Evolutionary conservation across 441 rosid genomes (phyloP), one percentile per base, ranked within the genome.

Genomic region (Iberis amara): DNA sequence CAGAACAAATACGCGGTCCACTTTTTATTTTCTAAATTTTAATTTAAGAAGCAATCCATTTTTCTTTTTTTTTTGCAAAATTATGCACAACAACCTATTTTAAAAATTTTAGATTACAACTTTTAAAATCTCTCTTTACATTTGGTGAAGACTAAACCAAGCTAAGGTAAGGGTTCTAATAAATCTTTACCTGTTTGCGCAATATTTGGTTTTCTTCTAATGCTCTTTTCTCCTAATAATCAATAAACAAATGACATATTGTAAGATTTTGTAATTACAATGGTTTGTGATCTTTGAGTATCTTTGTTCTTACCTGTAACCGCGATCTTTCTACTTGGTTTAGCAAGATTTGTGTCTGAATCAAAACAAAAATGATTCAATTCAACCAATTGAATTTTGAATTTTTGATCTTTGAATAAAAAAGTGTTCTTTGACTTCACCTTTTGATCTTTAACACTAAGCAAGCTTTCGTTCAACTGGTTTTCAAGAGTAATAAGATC

Each of bases 381-480:
- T n/a, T n/a, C n/a, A n/a, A 32, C 0, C 23, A 28, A 10, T 4
- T 3, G 1, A 4, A 4, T 7, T n/a, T 7, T 1, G 1, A 1
- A 6, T 4, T 8, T 7, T 5, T 15, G 1, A 13, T 24, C 8
- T 8, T 14, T 40, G n/a, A 39, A 14, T 39, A 10, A 13, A 14
- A 4, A 24, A 9, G 11, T 40, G 14, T 38, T 26, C 8, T 40
- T 40, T 14, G 31, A 9, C 31, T 44, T 61, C 30, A 57, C 66
- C 71, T 60, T 66, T 30, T 48, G 65, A 54, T 66, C 71, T 39
- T 59, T 66, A 48, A 66, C 66, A 13, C 58, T 60, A 8, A 47
- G 61, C 49, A 66, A 60, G 66, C 66, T 60, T n/a, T 60, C 71
- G 8, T 66, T 66, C 66, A 66, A 48, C 62, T 66, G 71, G 42